A percentile compares a stretch with the other conserved stretches of the same genome.
Evolutionary conservation across 257 asterid species (phyloP).

Genomic region (Paulownia fortunei): DNA sequence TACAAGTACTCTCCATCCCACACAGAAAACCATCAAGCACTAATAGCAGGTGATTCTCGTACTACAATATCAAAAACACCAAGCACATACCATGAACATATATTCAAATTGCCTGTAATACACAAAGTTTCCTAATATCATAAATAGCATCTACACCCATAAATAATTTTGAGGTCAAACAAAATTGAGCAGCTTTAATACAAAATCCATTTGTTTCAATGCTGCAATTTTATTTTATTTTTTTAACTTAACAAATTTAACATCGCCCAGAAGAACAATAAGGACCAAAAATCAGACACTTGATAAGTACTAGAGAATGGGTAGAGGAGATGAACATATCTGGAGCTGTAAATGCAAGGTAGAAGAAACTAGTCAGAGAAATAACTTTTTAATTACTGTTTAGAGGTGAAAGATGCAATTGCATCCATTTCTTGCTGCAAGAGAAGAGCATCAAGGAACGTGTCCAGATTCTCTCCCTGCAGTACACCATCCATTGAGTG

Average conservation of each 20-base stretch:
- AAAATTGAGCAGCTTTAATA: background rate
- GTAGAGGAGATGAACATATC: background rate
- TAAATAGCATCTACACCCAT: background rate
- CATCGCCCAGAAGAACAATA: background rate
- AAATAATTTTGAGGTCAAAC: background rate
- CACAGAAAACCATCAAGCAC: background rate
- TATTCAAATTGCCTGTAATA: background rate
- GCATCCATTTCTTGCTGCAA: slow-evolving; percentile 93
- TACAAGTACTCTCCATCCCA: background rate
- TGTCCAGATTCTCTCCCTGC: slow-evolving; percentile 85
- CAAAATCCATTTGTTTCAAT: background rate
- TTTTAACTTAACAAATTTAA: background rate
- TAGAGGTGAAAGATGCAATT: slow-evolving; percentile 71
- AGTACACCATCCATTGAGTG: slow-evolving; percentile 78
- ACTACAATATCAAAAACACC: slow-evolving; percentile 2
- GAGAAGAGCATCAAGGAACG: slow-evolving; percentile 81
- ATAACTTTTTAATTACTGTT: slow-evolving; percentile 22
- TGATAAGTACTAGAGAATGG: background rate
- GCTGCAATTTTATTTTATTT: background rate
- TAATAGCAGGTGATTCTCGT: background rate
- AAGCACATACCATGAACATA: background rate
- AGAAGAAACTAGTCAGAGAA: background rate
- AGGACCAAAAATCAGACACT: background rate
- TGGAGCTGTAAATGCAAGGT: slow-evolving; percentile 4
- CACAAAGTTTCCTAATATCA: background rate